Base-by-base conservation (phyloP, 2,329 filamentous ascomycete species). In the Sclerotinia minor region DNA sequence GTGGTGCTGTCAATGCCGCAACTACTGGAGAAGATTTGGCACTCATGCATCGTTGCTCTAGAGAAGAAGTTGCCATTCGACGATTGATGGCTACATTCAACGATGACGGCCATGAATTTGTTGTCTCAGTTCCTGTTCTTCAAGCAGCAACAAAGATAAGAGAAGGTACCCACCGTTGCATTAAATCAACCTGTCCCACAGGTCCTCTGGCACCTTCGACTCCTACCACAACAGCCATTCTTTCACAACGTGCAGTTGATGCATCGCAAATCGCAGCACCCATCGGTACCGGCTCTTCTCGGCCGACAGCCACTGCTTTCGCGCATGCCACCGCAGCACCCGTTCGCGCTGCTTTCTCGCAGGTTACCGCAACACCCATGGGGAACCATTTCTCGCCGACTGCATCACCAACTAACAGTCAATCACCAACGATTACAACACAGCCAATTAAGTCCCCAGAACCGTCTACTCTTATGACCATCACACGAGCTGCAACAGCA, bases 41-140 rank as follows among this genome's bases (percentile, higher is more conserved):
- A n/a, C 35, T 68, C 41, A 64, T 69, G 67, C 54, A 45, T 38
- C 50, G 44, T 15, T 69, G 67, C 53, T 38, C 45, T 5, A 32
- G 38, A 4, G 60, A 69, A 55, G 68, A 69, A 58, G 32, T 29
- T 55, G 44, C 60, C 26, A 47, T 67, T 17, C 63, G 63, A 24
- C 45, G 59, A 63, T 13, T 63, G 21, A 50, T 63, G 59, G 59
- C 45, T 8, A 63, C 47, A 5, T 63, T 63, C 21, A 50, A 63
- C 26, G 65, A 61, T 15, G 57, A 67, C 9, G 65, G 65, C 11
- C 35, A 61, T 35, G 19, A 63, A 47, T 52, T 67, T 38, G 19
- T 49, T 53, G 45, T 67, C 4, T 41, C 65, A 5, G 45, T 8
- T 4, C 2, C 15, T 54, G 45, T 35, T 3, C 65, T 67, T 21